Evolutionary conservation across 371 early-diverging fungal genomes (phyloP), one percentile per base, ranked within the genome.

Genomic region (Encephalitozoon hellem): DNA sequence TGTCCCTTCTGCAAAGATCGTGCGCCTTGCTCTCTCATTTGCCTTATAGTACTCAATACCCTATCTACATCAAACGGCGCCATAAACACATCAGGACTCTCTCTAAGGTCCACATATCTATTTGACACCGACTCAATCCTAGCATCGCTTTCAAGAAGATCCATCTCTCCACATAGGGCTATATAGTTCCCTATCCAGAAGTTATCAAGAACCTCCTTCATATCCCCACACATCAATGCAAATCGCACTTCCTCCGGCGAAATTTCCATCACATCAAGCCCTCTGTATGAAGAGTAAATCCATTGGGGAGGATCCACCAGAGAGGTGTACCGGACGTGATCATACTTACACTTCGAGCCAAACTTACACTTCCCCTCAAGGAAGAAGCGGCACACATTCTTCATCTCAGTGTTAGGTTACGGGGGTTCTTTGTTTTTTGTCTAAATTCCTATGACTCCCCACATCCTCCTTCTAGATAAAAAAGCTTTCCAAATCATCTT

Each of bases 221-320:
- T 72, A 34, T 74, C 63, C 23, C 42, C 51, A 32, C 34, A 28
- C 42, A 55, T 55, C 21, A 76, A 39, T n/a, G 63, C 41, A 38
- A 53, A 68, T 32, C 76, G 9, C 9, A 64, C 42, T 26, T 76
- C 76, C 21, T 76, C 76, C 23, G 43, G 28, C 25, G 66, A 65
- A 23, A 76, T 69, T 23, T 45, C 69, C 41, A 39, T 26, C 39
- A 52, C n/a, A 39, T 68, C 49, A 28, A 76, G 65, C n/a, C 59
- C 49, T 6, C 30, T n/a, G 28, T 39, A 55, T 18, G 39, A 55
- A n/a, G 38, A 43, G 25, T 55, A 49, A 18, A 81, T 77, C 78
- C 78, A 81, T 47, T 28, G 32, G 26, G 81, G 77, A 4, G 81
- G 81, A 75, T 77, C 73, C 25, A 81, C 30, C n/a, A 81, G 21